Conservation (phyloP, 179 eudicot species). For the Corrigiola litoralis region DNA sequence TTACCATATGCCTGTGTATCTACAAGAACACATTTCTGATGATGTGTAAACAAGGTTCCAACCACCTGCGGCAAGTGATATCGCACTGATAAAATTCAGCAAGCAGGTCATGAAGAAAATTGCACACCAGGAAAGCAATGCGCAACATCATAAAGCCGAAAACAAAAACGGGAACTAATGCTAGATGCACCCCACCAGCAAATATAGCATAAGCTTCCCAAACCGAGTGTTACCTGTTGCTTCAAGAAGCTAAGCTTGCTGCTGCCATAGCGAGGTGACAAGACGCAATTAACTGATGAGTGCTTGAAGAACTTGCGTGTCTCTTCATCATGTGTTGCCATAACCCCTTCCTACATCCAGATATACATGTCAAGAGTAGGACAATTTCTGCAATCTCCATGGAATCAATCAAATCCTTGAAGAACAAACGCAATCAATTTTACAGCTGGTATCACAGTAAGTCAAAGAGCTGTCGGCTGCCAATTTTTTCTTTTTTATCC, state of each 20-base stretch:
- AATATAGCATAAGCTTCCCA: background rate
- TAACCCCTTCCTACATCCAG: conserved; percentile 69
- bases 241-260: conserved; percentile 76
- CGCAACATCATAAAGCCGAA: background rate
- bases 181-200: background rate
- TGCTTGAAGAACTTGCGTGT: conserved; percentile 78
- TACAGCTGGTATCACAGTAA: background rate
- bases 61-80: conserved; percentile 54
- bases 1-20: conserved; percentile 83
- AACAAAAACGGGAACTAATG: background rate
- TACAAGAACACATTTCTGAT: conserved; percentile 94
- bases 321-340: conserved; percentile 92
- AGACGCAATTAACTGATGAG: conserved; percentile 68
- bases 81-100: conserved; percentile 8
- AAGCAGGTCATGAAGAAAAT: background rate
- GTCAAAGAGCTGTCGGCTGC: background rate
- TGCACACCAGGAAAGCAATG: background rate
- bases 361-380: background rate
- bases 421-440: background rate
- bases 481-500: background rate
- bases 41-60: conserved; percentile 85
- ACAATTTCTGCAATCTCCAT: background rate
- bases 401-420: background rate
- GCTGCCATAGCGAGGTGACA: conserved; percentile 89
- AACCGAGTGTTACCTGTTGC: conserved; percentile 56